Base-by-base conservation (phyloP, 2,329 filamentous ascomycete species). In the Cladorrhinum sp. region DNA sequence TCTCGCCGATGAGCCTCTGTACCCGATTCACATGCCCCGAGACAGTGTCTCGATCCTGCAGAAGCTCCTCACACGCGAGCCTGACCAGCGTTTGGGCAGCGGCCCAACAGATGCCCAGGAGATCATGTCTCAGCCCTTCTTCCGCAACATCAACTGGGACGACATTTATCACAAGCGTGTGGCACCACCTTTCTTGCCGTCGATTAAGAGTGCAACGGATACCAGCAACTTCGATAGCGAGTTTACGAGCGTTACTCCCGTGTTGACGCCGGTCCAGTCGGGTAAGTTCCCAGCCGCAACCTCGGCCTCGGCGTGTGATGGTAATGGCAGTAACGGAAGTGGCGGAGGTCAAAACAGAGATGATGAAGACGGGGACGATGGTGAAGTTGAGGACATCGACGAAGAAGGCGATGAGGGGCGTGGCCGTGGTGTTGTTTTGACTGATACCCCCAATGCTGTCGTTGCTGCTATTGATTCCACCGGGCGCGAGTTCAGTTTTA, bases 171-270 rank as follows among this genome's bases (percentile, higher is more conserved):
- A 97, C 78, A 99, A 98, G 85, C 86, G 92, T 36, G 86, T 97
- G 20, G 84, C 87, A 57, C 90, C 95, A 57, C 95, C 95, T 0
- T 98, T 97, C 79, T 76, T 93, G 75, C 95, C 95, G 18, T 85
- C 86, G 38, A 96, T 99, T 70, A 95, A 90, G 77, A 96, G 85
- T 73, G 85, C 93, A 8, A 97, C 95, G 49, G 95, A 99, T 78
- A 99, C 95, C n/a, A 97, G 93, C 82, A 99, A 99, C 79, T 99
- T 99, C 75, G 95, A 99, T 74, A 92, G 91, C 51, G 95, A 99
- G 74, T 99, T 99, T 74, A 99, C 95, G 1, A 98, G 93, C 72
- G 95, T 99, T 58, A 99, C 95, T 48, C 95, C 95, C 1, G 95
- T 99, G 60, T 83, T 99, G 67, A 99, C 95, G 27, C 95, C 95